These are phyloP conservation scores for Pezicula carpinea DNA, from an alignment of 2,329 filamentous ascomycete species.

Conservation along the genomic window DNA sequence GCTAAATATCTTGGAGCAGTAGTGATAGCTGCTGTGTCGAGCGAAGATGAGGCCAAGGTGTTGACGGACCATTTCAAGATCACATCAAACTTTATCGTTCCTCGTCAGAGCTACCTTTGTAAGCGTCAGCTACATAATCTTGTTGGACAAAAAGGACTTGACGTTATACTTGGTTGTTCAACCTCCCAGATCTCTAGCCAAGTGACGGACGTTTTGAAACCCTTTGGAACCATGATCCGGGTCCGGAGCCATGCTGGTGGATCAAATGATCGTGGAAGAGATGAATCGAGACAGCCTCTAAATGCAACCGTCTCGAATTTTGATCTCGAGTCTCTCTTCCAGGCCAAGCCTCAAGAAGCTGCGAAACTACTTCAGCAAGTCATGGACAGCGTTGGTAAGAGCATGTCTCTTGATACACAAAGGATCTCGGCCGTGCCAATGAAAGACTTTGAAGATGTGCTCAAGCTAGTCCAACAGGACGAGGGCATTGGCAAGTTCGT, in stretches of 20 bases:
- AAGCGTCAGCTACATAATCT: conserved; percentile 1
- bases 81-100: conserved; percentile 10
- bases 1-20: conserved; percentile 22
- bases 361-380: conserved; percentile 3
- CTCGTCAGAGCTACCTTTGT: background rate
- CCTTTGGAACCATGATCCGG: conserved; percentile 32
- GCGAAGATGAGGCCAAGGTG: conserved; percentile 1
- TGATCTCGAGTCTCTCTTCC: conserved; percentile 23
- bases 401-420: conserved; percentile 13
- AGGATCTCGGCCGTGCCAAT: conserved; percentile 28
- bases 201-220: conserved; percentile 26
- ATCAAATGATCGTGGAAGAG: conserved; percentile 12
- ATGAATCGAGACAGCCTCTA: conserved; percentile 25
- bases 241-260: conserved; percentile 28
- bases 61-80: conserved; percentile 9
- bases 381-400: background rate
- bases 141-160: conserved; percentile 16
- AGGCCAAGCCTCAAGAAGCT: background rate
- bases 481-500: conserved; percentile 6
- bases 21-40: conserved; percentile 18
- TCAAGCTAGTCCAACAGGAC: background rate
- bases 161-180: conserved; percentile 21
- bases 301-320: conserved; percentile 35
- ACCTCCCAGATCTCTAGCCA: conserved; percentile 21
- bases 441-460: conserved; percentile 22